These are phyloP conservation scores for Mrakia frigida DNA, from an alignment of 768 basidiomycete species.

Conservation along the genomic window DNA sequence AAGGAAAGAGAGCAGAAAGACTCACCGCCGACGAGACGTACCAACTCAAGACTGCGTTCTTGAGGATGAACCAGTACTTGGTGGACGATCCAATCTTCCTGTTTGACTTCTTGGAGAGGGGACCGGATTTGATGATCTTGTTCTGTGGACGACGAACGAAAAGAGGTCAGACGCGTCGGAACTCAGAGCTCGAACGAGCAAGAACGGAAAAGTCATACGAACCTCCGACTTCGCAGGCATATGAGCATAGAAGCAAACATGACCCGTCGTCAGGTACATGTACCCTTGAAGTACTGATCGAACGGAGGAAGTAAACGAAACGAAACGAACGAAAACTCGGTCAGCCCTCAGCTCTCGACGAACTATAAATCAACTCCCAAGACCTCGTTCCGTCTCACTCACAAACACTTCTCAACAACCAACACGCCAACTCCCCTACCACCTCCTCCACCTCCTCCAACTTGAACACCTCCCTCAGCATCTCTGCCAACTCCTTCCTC, in stretches of 20 bases:
- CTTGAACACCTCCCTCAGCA: slow-evolving; percentile 82
- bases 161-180: background rate
- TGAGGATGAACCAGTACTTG: slow-evolving; percentile 93
- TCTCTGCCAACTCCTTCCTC: slow-evolving; percentile 64
- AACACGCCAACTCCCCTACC: slow-evolving; percentile 83
- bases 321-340: background rate
- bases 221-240: slow-evolving; percentile 80
- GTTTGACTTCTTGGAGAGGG: slow-evolving; percentile 77
- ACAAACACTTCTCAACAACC: slow-evolving; percentile 84
- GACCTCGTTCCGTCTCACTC: slow-evolving; percentile 51
- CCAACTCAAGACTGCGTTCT: slow-evolving; percentile 95
- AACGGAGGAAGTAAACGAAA: background rate
- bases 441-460: slow-evolving; percentile 77
- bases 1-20: slow-evolving; percentile 4
- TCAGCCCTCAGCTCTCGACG: background rate
- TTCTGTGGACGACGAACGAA: slow-evolving; percentile 53
- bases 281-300: slow-evolving; percentile 93
- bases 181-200: no score
- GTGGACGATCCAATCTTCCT: slow-evolving; percentile 79
- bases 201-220: slow-evolving; percentile 27
- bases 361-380: background rate
- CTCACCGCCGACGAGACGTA: slow-evolving; percentile 85
- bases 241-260: slow-evolving; percentile 94
- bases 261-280: slow-evolving; percentile 89
- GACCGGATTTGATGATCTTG: slow-evolving; percentile 86